Conservation (phyloP, 768 basidiomycete species). For the Scleroderma citrinum region DNA sequence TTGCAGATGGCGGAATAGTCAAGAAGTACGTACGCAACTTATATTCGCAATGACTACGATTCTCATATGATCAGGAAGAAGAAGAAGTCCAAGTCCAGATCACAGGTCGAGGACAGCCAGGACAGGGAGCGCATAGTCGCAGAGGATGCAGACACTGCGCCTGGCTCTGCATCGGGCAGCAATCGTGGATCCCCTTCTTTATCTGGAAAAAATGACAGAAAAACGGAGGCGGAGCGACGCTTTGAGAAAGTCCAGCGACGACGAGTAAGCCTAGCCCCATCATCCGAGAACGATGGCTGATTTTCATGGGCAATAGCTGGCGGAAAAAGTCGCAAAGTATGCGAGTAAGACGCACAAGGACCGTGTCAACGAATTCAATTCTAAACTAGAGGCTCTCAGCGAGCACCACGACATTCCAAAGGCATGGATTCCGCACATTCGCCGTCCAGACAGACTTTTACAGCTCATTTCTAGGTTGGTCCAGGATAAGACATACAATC, state of each 20-base stretch:
- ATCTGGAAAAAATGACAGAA: slow-evolving; percentile 44
- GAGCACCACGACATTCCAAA: slow-evolving; percentile 96
- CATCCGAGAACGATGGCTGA: not conserved
- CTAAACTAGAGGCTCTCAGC: slow-evolving; percentile 77
- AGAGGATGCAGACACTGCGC: slow-evolving; percentile 37
- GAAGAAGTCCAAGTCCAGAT: slow-evolving; percentile 75
- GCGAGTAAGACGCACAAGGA: slow-evolving; percentile 91
- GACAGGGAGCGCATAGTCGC: slow-evolving; percentile 42
- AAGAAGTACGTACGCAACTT: slow-evolving; percentile 59
- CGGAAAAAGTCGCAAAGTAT: slow-evolving; percentile 65
- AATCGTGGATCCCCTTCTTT: slow-evolving; percentile 56
- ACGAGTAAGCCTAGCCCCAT: slow-evolving; percentile 47
- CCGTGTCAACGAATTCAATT: slow-evolving; percentile 85
- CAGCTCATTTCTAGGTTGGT: slow-evolving; percentile 54
- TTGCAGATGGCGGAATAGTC: slow-evolving; percentile 69
- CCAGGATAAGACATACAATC: slow-evolving; percentile 60
- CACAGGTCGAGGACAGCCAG: slow-evolving; percentile 43
- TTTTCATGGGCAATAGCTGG: slow-evolving; percentile 45
- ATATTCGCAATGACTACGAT: not conserved
- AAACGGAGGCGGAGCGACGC: slow-evolving; percentile 82
- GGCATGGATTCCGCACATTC: slow-evolving; percentile 37
- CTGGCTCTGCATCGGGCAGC: slow-evolving; percentile 48
- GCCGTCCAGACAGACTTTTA: slow-evolving; percentile 26
- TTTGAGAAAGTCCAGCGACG: slow-evolving; percentile 85
- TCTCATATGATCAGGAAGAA: slow-evolving; percentile 57